Evolutionary conservation across 169 alveolate species (phyloP), one percentile per base, ranked within the genome.

Genomic region (Cryptosporidium sp.): DNA sequence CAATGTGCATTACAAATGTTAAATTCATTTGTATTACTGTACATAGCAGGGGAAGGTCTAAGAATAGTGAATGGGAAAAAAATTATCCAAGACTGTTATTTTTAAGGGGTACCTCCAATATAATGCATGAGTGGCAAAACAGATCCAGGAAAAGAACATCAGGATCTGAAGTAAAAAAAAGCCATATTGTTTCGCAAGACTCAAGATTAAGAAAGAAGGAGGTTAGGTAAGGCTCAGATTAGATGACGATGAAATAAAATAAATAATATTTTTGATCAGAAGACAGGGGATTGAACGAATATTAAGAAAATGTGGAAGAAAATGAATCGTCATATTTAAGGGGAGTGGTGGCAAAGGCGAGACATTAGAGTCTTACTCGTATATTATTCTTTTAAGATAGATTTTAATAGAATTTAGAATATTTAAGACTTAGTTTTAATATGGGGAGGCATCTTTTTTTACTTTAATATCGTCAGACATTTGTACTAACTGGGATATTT

Each of bases 351-450:
- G 37, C 48, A 41, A 41, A 41, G 2, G 1, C 48, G 37, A n/a
- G 10, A 55, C 10, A n/a, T n/a, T 23, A 10, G 67, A 26, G 67
- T 5, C 18, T 16, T 21, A 16, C 37, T 55, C 67, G 10, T 23
- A 55, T 23, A 55, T 3, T 26, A 52, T 6, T 55, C 0, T 55
- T 55, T 55, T n/a, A 55, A 55, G 16, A 55, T 55, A 55, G 67
- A 26, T 55, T 55, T 55, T 55, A 55, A 55, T 55, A 55, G 67
- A 55, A 55, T 23, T 55, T 55, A 55, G 67, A 55, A 3, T n/a
- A 55, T 55, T 26, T 55, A 55, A 55, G 67, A 23, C 21, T 55
- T 55, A 55, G 67, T 55, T 55, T 55, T 55, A 55, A 55, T 26
- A 16, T 16, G 67, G 67, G 67, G 67, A 9, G 67, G 14, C 21